Base-by-base conservation (phyloP, 768 basidiomycete genomes). In the Jaapia argillacea region DNA sequence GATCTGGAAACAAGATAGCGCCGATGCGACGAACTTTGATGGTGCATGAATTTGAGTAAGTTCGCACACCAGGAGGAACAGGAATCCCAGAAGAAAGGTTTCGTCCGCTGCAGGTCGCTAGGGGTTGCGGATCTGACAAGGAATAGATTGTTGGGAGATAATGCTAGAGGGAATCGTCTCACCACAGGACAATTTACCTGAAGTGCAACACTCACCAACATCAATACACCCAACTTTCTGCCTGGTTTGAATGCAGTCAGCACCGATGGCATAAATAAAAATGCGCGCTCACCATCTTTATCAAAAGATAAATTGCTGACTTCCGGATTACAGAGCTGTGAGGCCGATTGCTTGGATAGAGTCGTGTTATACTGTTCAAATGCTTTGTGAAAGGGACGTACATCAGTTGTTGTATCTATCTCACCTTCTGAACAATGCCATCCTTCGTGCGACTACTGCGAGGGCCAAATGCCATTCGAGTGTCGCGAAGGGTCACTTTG, bases 21-120 rank as follows among this genome's bases (percentile, higher is more conserved):
- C n/a, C 10, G 25, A 14, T 18, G 42, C 40, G 13, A 39, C 54
- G n/a, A 43, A 79, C 85, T 69, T 89, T 89, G 69, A 84, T 86
- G 1, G 85, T 87, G 47, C 81, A 85, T 0, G 72, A 71, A 55
- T 89, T 88, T 0, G 67, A 68, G 57, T 86, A 89, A 3, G 74
- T 69, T 41, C 74, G 63, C 50, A 75, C 62, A 26, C 65, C 66
- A 5, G 61, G 24, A 27, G 69, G 60, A 24, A 72, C 56, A 4
- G 69, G 69, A 4, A 63, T 66, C 27, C 82, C 81, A 42, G 76
- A 69, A 5, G 81, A 77, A 2, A 67, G 62, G 41, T 74, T 71
- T 33, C 60, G 59, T 5, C 75, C 82, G 43, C 70, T 84, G 55
- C 82, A 79, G 2, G 77, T 66, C 0, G 85, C 86, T 36, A 88